Conservation (phyloP, 192 early-diverging fungal genomes). For the Gaertneriomyces semiglobifer region DNA sequence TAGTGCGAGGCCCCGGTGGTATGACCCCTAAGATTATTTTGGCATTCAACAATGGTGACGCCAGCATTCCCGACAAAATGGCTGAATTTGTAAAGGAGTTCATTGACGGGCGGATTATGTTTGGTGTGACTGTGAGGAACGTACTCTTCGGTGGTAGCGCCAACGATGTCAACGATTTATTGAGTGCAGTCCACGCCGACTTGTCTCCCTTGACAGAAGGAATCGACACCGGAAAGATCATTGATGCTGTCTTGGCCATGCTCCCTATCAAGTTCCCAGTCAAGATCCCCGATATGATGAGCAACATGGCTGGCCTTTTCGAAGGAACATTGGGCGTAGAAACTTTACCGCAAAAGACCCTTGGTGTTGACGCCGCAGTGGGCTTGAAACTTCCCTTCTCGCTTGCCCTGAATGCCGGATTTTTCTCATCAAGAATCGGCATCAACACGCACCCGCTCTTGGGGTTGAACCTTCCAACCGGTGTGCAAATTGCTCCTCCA, state of each 20-base stretch:
- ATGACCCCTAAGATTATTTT: conserved; percentile 14
- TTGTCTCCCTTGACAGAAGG: conserved; percentile 15
- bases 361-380: conserved; percentile 26
- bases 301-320: neutral
- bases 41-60: conserved; percentile 20
- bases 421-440: conserved; percentile 19
- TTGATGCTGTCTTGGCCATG: conserved; percentile 13
- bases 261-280: conserved; percentile 28
- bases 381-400: conserved; percentile 27
- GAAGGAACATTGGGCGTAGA: conserved; percentile 21
- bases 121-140: conserved; percentile 10
- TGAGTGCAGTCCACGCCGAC: conserved; percentile 23
- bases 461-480: conserved; percentile 11
- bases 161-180: conserved; percentile 22
- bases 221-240: conserved; percentile 15
- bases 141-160: conserved; percentile 30
- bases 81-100: conserved; percentile 24
- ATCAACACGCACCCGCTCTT: conserved; percentile 27
- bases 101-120: conserved; percentile 16
- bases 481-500: conserved; percentile 14
- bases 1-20: conserved; percentile 16
- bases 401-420: conserved; percentile 26
- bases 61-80: conserved; percentile 27
- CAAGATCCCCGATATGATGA: conserved; percentile 11
- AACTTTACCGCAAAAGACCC: conserved; percentile 30